Evolutionary conservation across 441 rosid genomes (phyloP), one percentile per base, ranked within the genome.

Genomic region (Caryocar brasiliense): DNA sequence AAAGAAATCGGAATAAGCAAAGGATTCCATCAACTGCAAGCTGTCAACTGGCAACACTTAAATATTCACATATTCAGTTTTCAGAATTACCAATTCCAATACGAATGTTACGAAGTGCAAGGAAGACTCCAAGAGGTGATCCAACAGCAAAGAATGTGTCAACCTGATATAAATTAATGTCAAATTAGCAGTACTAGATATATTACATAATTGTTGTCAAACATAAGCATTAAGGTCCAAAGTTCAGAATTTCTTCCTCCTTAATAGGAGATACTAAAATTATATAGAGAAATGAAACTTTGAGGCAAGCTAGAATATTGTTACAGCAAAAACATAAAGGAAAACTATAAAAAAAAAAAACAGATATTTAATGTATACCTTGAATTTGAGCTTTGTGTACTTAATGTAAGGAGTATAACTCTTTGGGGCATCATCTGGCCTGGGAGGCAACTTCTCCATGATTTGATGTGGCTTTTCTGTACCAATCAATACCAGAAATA

Each of bases 101-200:
- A 46, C 93, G 95, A 45, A 85, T 52, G 59, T 91, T 91, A 15
- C 95, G 86, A 51, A 91, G 93, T 22, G 93, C 78, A 28, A 87
- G 96, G 64, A 91, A 87, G 64, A 87, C 96, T 64, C 98, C 96
- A 45, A 91, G 83, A 61, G 98, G 98, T 20, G 98, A 87, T 67
- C 98, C 98, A 69, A 91, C 96, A 5, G 96, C 98, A 65, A 83
- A 91, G 72, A 86, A 91, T 33, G 98, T 91, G 64, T 91, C 98
- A 57, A 91, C 93, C 98, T 91, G 72, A 65, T 17, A 38, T 14
- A 56, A 59, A 58, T 38, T 39, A 33, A 48, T 28, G 15, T 10
- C 27, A 52, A 43, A 59, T 59, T 28, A 51, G 45, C 37, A 35
- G 19, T 22, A 54, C n/a, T n/a, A n/a, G n/a, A n/a, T n/a, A n/a